phyloP scores from a whole-genome alignment of 345 rosid species.

The Linum lewisii region DNA sequence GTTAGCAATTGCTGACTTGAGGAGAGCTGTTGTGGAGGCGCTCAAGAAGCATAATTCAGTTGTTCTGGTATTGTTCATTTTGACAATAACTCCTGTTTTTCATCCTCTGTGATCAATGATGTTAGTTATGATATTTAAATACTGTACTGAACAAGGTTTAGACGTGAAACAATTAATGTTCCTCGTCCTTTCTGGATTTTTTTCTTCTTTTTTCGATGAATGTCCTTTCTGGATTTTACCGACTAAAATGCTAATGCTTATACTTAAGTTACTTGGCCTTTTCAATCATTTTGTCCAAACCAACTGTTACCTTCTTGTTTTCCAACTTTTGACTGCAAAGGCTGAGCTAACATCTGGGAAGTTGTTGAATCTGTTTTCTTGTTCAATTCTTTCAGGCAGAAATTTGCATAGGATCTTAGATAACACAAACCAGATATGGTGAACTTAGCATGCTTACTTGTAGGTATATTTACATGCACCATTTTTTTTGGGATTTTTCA shows the following conservation, averaged over 20 bases:
- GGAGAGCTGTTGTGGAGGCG: slow-evolving; percentile 61
- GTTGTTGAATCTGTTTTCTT: not conserved
- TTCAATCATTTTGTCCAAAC: not conserved
- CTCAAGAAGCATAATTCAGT: slow-evolving; percentile 70
- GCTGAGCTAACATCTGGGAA: not conserved
- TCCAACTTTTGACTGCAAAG: not conserved
- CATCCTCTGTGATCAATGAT: not conserved
- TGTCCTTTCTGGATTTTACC: too few relatives aligned
- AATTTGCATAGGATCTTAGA: too few relatives aligned
- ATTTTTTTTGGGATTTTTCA: slow-evolving; percentile 27
- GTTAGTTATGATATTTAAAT: too few relatives aligned
- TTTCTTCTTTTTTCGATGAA: too few relatives aligned
- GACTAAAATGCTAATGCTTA: not conserved
- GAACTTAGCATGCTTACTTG: not conserved
- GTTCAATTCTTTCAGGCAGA: not conserved
- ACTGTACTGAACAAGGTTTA: slow-evolving; percentile 10
- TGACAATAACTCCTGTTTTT: not conserved
- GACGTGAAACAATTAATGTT: slow-evolving; percentile 1
- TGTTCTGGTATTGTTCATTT: slow-evolving; percentile 29
- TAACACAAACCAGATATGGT: not conserved
- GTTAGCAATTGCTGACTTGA: slow-evolving; percentile 52
- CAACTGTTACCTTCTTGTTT: not conserved
- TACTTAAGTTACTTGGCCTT: not conserved
- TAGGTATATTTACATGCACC: not conserved
- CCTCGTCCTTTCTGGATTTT: slow-evolving; percentile 4